Base-by-base conservation (phyloP, 2,329 filamentous ascomycete genomes). In the Mollisiaceae sp. region DNA sequence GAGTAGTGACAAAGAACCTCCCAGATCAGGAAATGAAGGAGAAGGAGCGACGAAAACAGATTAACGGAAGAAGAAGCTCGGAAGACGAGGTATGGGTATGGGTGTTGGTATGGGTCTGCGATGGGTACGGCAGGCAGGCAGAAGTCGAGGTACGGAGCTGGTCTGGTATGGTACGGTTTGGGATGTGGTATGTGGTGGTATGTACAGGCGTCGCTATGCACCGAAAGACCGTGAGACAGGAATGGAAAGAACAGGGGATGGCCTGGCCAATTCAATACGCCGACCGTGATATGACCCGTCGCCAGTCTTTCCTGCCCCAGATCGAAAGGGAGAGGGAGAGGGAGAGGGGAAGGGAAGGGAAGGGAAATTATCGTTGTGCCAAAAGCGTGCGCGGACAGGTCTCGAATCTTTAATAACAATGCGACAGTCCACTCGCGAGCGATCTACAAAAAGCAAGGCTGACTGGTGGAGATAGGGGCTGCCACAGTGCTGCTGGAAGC, bases 21-120 rank as follows among this genome's bases (percentile, higher is more conserved):
- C 59, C 63, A 52, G 50, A 62, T 43, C 59, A 43, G 24, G 41
- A 54, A 54, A 57, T 36, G 55, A 57, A 57, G 55, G 55, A 36
- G 55, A 41, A 38, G 55, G 55, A 32, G 27, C 27, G 56, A 65
- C 56, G 66, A 66, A 65, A 62, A 59, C 57, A 62, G 65, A 65
- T 27, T 58, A 52, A 52, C 54, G 56, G 41, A 54, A 65, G n/a
- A 20, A 41, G 59, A 22, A 22, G 8, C 18, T 18, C 32, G n/a
- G n/a, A 52, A 12, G 47, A 14, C 47, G 47, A 52, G 47, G 47
- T 22, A n/a, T 18, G 11, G 20, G 47, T 22, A n/a, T 11, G n/a
- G 47, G 47, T 22, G 47, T 18, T 2, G 47, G 47, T 22, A 27
- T 52, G n/a, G 47, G 14, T 3, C 4, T 22, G 47, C 3, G 47